Conservation (phyloP, 768 basidiomycete genomes). For the Trametes villosa region DNA sequence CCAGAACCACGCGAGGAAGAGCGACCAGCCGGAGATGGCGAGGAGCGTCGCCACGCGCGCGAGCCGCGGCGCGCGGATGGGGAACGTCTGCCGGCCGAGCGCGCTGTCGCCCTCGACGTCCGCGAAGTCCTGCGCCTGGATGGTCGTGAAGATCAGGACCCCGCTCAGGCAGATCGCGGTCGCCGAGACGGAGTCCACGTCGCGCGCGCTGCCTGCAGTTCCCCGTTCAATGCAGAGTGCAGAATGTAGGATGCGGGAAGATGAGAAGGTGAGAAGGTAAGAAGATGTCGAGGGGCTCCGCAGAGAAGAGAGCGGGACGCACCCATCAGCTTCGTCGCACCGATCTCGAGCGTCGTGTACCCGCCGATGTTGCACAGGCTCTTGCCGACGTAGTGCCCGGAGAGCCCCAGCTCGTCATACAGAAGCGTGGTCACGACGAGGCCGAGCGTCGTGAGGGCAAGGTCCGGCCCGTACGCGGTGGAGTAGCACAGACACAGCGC, state of each 20-base stretch:
- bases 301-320: not conserved
- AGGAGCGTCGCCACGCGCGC: not conserved
- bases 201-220: not conserved
- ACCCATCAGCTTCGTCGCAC: slow-evolving; percentile 36
- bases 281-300: not conserved
- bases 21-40: slow-evolving; percentile 4
- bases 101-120: slow-evolving; percentile 9
- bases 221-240: too few relatives aligned
- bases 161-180: slow-evolving; percentile 7
- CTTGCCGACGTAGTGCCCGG: slow-evolving; percentile 34
- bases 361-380: slow-evolving; percentile 39
- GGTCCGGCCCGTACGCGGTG: not conserved
- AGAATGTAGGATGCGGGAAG: too few relatives aligned
- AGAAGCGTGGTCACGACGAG: slow-evolving; percentile 23
- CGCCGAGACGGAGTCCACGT: not conserved
- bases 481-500: slow-evolving; percentile 31
- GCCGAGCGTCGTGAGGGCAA: slow-evolving; percentile 25
- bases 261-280: accelerated
- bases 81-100: slow-evolving; percentile 6
- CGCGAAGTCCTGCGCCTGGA: slow-evolving; percentile 14
- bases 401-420: slow-evolving; percentile 37
- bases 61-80: slow-evolving; percentile 4
- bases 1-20: slow-evolving; percentile 5
- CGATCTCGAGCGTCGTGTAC: slow-evolving; percentile 39
- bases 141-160: slow-evolving; percentile 11